phyloP scores from a whole-genome alignment of 208 protist species.

The Strigomonas oncopelti region DNA sequence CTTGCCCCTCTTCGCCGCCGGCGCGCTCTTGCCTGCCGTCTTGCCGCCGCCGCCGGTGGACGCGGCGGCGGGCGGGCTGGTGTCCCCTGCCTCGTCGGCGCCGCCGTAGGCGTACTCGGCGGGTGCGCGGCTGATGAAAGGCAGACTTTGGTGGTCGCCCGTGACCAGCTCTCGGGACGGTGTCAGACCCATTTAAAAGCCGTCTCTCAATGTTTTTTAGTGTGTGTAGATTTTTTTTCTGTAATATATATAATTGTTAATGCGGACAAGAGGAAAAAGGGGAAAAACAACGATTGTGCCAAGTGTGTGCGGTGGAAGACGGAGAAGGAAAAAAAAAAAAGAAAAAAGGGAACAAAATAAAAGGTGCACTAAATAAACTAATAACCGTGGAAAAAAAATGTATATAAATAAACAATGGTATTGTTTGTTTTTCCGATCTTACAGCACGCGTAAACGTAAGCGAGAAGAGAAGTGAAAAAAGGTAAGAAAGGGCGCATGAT shows the following conservation, averaged over 20 bases:
- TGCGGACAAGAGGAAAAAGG: neutral
- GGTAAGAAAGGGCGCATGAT: no score
- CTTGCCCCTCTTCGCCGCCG: neutral
- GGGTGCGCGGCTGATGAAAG: slow-evolving; percentile 32
- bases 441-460: neutral
- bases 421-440: neutral
- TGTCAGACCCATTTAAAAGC: neutral
- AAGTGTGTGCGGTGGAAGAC: neutral
- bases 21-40: neutral
- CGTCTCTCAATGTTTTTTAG: neutral
- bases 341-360: neutral
- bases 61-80: neutral
- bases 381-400: slow-evolving; percentile 2
- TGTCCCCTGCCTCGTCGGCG: neutral
- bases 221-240: no score
- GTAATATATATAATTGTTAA: neutral
- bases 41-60: neutral
- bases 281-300: neutral
- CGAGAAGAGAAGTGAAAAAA: neutral
- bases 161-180: neutral
- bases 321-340: neutral
- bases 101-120: slow-evolving; percentile 28
- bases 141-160: slow-evolving; percentile 15
- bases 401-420: neutral
- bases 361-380: slow-evolving; percentile 1